Evolutionary conservation across 345 rosid species (phyloP), one percentile per base, ranked within the genome.

Genomic region (Linum lewisii): DNA sequence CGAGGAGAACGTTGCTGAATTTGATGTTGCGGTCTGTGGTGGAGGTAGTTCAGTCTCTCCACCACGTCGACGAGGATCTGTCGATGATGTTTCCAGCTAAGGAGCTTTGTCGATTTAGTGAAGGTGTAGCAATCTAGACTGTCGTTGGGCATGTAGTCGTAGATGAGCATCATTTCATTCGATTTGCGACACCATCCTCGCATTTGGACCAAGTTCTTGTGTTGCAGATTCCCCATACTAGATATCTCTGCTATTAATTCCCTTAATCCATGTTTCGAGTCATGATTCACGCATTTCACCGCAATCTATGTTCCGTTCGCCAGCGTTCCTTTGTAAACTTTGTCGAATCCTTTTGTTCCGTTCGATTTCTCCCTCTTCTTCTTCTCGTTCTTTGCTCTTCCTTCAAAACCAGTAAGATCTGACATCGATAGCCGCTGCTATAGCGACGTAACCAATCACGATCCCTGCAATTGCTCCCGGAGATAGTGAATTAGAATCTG

Each of bases 231-330:
- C 14, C 97, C 95, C 80, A 87, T 82, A 44, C 95, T 85, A 15
- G 86, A 83, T 55, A 87, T 85, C 60, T 90, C 97, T 21, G 94
- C 97, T 95, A 90, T 87, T 87, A 90, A 87, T 34, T 87, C 95
- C 71, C 85, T 80, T 3, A 87, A 59, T 1, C 95, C 97, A 71
- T 90, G 97, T 62, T 85, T 90, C 1, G 97, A 90, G 61, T 83
- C 88, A 57, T 87, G 97, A 59, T 82, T 85, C 62, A 90, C 88
- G 61, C 95, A 83, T 66, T 90, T 90, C 5, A 85, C 95, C 3
- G 95, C 93, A 1, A 83, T 58, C 54, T 79, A 83, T 2, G 72
- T 73, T 42, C 71, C 72, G 76, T 87, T 85, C 32, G 11, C 45
- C 45, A 0, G 83, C 14, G 6, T 84, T 70, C 1, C 97, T 64